These are phyloP conservation scores for Cadophora malorum DNA, from an alignment of 2,329 filamentous ascomycete species.

Conservation along the genomic window DNA sequence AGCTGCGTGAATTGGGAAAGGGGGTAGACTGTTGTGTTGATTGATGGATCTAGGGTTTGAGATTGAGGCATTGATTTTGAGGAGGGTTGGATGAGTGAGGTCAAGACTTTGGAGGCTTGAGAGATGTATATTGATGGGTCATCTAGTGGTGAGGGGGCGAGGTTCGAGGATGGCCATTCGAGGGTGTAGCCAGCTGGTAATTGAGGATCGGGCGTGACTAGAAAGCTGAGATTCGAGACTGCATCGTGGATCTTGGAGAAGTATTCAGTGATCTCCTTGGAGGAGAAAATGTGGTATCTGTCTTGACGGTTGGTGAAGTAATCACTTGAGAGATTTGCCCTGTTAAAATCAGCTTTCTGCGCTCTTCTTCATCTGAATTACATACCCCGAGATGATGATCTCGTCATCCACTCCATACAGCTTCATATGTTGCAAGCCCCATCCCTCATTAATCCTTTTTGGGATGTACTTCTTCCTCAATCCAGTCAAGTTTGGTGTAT, in stretches of 20 bases:
- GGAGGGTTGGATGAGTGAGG: conserved; percentile 62
- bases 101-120: conserved; percentile 70
- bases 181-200: conserved; percentile 63
- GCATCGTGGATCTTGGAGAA: conserved; percentile 79
- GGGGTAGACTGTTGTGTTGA: conserved; percentile 80
- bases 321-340: conserved; percentile 87
- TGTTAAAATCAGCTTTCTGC: conserved; percentile 40
- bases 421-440: conserved; percentile 99
- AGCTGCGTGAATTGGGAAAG: conserved; percentile 88
- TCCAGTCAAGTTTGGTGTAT: conserved; percentile 94
- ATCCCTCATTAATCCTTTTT: conserved; percentile 93
- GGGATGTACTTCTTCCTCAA: conserved; percentile 84
- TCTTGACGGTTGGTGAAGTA: conserved; percentile 98
- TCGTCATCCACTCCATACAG: conserved; percentile 95
- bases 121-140: conserved; percentile 72
- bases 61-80: conserved; percentile 23
- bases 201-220: conserved; percentile 67
- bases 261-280: conserved; percentile 79
- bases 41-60: conserved; percentile 9
- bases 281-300: conserved; percentile 89
- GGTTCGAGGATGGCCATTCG: conserved; percentile 78
- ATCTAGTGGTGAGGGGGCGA: conserved; percentile 75
- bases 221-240: conserved; percentile 82
- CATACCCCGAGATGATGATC: conserved; percentile 87
- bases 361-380: not conserved